Conservation (phyloP, 169 alveolate genomes). For the Plasmodium knowlesi region DNA sequence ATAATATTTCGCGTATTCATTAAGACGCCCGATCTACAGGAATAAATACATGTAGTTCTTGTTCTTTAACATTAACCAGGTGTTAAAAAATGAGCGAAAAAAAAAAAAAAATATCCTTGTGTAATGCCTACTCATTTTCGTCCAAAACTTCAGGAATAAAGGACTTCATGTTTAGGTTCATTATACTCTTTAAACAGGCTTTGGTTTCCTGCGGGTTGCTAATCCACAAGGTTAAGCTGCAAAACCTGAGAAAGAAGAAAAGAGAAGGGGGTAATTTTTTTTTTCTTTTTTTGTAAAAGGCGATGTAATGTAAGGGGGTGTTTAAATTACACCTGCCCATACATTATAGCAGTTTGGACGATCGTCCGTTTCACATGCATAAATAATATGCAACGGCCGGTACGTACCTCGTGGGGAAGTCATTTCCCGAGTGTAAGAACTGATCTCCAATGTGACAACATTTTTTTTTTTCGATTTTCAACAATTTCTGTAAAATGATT, state of each 20-base stretch:
- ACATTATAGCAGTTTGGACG: not conserved
- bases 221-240: conserved; percentile 77
- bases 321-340: not conserved
- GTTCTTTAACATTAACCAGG: not conserved
- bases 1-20: not conserved
- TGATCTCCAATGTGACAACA: conserved; percentile 82
- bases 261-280: not conserved
- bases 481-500: conserved; percentile 61
- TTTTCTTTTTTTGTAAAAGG: not conserved
- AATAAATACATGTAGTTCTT: not conserved
- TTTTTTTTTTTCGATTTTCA: conserved; percentile 41
- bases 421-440: conserved; percentile 77
- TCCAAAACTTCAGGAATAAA: conserved; percentile 60
- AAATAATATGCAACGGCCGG: not conserved
- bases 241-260: conserved; percentile 28
- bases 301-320: not conserved
- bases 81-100: not conserved
- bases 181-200: conserved; percentile 68
- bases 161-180: conserved; percentile 53
- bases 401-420: conserved; percentile 75
- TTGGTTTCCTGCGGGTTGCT: conserved; percentile 78
- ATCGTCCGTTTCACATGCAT: not conserved
- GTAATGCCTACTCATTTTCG: conserved; percentile 18
- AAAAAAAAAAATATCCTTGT: not conserved
- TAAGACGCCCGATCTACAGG: not conserved